phyloP scores from a whole-genome alignment of 345 rosid genomes.

The Trapa bicornis region DNA sequence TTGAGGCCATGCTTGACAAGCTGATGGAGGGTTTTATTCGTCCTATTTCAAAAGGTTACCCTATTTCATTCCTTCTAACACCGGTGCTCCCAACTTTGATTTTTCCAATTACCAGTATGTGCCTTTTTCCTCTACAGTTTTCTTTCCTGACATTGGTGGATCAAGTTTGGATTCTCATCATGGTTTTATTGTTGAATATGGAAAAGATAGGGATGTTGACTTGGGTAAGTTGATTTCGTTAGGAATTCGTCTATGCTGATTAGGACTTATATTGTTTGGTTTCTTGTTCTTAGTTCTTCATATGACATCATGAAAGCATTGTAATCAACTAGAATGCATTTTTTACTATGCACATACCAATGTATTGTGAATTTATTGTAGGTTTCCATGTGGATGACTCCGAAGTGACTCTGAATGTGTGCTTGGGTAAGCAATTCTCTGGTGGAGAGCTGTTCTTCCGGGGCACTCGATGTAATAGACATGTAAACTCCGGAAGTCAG shows the following conservation, averaged over 20 bases:
- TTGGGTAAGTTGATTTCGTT: constrained; percentile 47
- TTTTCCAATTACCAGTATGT: background rate
- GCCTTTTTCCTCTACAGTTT: constrained; percentile 29
- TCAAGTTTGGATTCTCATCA: constrained; percentile 87
- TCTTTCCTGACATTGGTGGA: constrained; percentile 88
- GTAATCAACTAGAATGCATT: no score
- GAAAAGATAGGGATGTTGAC: constrained; percentile 70
- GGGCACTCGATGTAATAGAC: constrained; percentile 82
- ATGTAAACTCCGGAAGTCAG: constrained; percentile 58
- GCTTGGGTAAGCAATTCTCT: constrained; percentile 82
- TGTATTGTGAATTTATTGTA: constrained; percentile 11
- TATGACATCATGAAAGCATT: no score
- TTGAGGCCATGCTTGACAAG: constrained; percentile 77
- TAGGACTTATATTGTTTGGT: background rate
- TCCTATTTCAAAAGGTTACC: constrained; percentile 65
- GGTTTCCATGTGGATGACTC: constrained; percentile 99
- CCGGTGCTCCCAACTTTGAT: background rate
- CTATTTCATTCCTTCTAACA: background rate
- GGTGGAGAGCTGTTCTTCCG: constrained; percentile 89
- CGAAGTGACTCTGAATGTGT: constrained; percentile 81
- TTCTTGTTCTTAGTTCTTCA: background rate
- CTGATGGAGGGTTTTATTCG: constrained; percentile 65
- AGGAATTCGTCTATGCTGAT: background rate
- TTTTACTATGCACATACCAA: no score
- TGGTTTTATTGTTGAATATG: constrained; percentile 95